phyloP scores from a whole-genome alignment of 805 yeast genomes.

The Yamadazyma philogaea region DNA sequence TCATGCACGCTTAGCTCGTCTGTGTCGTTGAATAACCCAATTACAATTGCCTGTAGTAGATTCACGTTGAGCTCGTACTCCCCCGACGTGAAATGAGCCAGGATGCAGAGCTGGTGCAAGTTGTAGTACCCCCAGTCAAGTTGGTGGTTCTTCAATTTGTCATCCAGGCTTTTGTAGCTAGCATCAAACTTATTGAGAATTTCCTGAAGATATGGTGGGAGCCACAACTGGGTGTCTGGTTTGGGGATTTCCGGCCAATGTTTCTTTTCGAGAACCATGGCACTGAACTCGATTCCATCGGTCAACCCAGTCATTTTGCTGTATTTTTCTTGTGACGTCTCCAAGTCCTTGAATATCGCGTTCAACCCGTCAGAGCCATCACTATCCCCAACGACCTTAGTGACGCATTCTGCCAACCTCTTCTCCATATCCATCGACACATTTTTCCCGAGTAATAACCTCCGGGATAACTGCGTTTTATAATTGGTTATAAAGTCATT shows the following conservation, averaged over 20 bases:
- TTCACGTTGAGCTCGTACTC: slow-evolving; percentile 36
- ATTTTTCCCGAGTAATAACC: slow-evolving; percentile 27
- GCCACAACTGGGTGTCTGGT: slow-evolving; percentile 16
- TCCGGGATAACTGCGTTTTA: slow-evolving; percentile 34
- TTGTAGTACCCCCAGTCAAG: slow-evolving; percentile 43
- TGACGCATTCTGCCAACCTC: slow-evolving; percentile 22
- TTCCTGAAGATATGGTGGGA: slow-evolving; percentile 23
- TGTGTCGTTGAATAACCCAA: slow-evolving; percentile 34
- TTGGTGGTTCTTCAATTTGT: slow-evolving; percentile 21
- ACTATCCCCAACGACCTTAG: slow-evolving; percentile 29
- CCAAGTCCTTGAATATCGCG: slow-evolving; percentile 35
- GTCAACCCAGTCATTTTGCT: slow-evolving; percentile 3
- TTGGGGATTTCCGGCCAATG: slow-evolving; percentile 41
- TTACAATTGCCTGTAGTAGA: slow-evolving; percentile 42
- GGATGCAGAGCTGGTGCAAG: slow-evolving; percentile 39
- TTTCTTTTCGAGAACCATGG: slow-evolving; percentile 32
- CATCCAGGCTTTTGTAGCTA: slow-evolving; percentile 19
- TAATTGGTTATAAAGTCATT: slow-evolving; percentile 28
- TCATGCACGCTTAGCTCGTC: slow-evolving; percentile 20
- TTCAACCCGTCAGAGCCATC: slow-evolving; percentile 24
- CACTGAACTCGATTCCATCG: slow-evolving; percentile 23
- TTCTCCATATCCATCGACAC: slow-evolving; percentile 21
- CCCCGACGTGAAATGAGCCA: slow-evolving; percentile 28
- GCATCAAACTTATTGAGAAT: slow-evolving; percentile 21
- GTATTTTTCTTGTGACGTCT: slow-evolving; percentile 19